Base-by-base conservation (phyloP, 177 flowering plant genomes). In the Tripterygium wilfordii region DNA sequence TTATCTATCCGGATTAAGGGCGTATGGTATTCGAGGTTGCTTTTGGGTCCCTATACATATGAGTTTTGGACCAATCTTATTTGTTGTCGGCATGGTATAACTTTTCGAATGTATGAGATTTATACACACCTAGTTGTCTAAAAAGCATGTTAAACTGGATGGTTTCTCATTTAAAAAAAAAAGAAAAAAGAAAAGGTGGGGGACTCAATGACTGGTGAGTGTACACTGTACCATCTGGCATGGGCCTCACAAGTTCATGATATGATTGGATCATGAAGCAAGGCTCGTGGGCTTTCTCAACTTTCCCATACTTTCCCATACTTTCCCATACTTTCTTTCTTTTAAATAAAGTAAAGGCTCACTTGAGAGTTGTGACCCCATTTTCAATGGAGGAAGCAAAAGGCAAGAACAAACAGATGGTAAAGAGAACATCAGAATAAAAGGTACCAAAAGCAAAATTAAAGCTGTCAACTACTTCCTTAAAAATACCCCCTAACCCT, bases 241-340 rank as follows among this genome's bases (percentile, higher is more conserved):
- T 44, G 61, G 66, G 31, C 61, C 54, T 28, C 68, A 40, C 70
- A 60, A 58, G 63, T 63, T 58, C 65, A 42, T 16, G 48, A 24
- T 8, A 67, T 76, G 72, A 73, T 76, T 68, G 64, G 66, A 66
- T 73, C 60, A 77, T 60, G 65, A 63, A 64, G 67, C 66, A 71
- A 33, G 25, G 68, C 75, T 74, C 71, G 72, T 75, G 80, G 64
- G 42, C 48, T 66, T 49, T 28, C 10, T 28, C 31, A 28, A 28
- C 31, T 28, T 28, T 28, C 5, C 31, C 10, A 28, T 28, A 28
- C 31, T 5, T 28, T 28, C 10, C 7, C 31, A 28, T 28, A 28
- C 10, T 28, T 5, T 28, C 5, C 31, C 10, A 28, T 28, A 28
- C 31, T 5, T 28, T 28, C 10, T 5, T 10, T 5, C 10, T 5